Base-by-base conservation (phyloP, 805 yeast species). In the Sugiyamaella valdiviana region DNA sequence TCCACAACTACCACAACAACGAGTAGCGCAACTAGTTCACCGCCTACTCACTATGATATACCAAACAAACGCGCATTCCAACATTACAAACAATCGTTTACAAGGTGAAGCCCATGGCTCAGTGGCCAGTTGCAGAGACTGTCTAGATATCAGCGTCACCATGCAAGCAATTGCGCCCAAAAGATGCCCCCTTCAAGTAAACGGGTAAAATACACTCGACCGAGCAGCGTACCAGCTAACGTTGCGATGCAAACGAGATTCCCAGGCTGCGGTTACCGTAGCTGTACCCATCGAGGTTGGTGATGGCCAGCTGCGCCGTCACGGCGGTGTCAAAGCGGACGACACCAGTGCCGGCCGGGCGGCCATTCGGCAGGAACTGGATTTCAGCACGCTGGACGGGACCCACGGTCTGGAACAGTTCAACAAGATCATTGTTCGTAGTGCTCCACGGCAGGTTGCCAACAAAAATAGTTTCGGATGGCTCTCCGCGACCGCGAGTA, bases 401-500 rank as follows among this genome's bases (percentile, higher is more conserved):
- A 19, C 96, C 95, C 47, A 89, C 78, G 35, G 91, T 83, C 63
- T 83, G 91, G 63, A 90, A 90, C 51, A 91, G 74, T 56, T 90
- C 96, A 55, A 73, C 78, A 55, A 91, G 75, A 66, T 91, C 97
- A 50, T 83, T 81, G 56, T 82, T 81, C 26, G 88, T 79, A n/a
- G 97, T 90, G 45, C 89, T 83, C 74, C 79, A 87, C 24, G 98
- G 98, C 61, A 91, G 72, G 70, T 91, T 91, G 40, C 74, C 75
- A 19, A 85, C 89, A 62, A 69, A 84, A 40, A 91, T 76, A 19
- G 77, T 73, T 29, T 72, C 77, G 44, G 80, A 82, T 44, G 78
- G 79, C 36, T 69, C 76, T 39, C 87, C 88, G 40, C 73, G 69
- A 1, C 83, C 85, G 5, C 23, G 46, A 2, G 40, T 17, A 32